Percentiles rank a stretch among this genome's conserved stretches.
Evolutionary conservation across 2,329 filamentous ascomycete genomes (phyloP).

Genomic region (Chrysosporium queenslandicum): DNA sequence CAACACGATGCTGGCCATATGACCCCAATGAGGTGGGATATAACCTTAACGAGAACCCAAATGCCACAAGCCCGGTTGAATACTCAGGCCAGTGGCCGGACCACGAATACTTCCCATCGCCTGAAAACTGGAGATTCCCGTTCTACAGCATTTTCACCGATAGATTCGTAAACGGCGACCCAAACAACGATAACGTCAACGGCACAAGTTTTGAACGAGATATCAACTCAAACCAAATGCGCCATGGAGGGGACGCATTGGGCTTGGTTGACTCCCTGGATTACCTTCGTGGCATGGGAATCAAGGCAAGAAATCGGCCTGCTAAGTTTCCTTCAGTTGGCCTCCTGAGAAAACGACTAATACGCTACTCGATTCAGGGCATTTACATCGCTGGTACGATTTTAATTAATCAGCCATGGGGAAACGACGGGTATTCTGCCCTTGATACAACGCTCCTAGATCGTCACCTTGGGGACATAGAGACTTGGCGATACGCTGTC

Average conservation of each 20-base stretch:
- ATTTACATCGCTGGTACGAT: constrained; percentile 55
- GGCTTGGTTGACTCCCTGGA: constrained; percentile 52
- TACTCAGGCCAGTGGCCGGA: constrained; percentile 50
- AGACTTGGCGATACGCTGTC: constrained; percentile 49
- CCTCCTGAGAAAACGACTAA: neutral
- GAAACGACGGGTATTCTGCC: constrained; percentile 50
- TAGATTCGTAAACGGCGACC: constrained; percentile 55
- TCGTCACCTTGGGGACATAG: constrained; percentile 51
- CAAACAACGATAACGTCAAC: constrained; percentile 54
- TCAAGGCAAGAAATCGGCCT: constrained; percentile 39
- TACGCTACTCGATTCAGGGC: constrained; percentile 30
- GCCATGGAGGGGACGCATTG: constrained; percentile 51
- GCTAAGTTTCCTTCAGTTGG: neutral
- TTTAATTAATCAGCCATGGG: constrained; percentile 57
- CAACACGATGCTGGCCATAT: constrained; percentile 35
- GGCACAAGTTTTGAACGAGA: constrained; percentile 53
- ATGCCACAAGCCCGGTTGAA: constrained; percentile 46
- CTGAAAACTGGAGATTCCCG: constrained; percentile 54
- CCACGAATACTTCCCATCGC: constrained; percentile 46
- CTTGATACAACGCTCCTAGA: constrained; percentile 55
- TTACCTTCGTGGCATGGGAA: constrained; percentile 55
- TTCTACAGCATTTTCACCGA: constrained; percentile 57
- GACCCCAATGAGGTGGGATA: constrained; percentile 43
- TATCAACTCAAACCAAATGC: constrained; percentile 50
- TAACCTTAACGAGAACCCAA: constrained; percentile 53